Base-by-base conservation (phyloP, 2,329 filamentous ascomycete genomes). In the Zopfia rhizophila region DNA sequence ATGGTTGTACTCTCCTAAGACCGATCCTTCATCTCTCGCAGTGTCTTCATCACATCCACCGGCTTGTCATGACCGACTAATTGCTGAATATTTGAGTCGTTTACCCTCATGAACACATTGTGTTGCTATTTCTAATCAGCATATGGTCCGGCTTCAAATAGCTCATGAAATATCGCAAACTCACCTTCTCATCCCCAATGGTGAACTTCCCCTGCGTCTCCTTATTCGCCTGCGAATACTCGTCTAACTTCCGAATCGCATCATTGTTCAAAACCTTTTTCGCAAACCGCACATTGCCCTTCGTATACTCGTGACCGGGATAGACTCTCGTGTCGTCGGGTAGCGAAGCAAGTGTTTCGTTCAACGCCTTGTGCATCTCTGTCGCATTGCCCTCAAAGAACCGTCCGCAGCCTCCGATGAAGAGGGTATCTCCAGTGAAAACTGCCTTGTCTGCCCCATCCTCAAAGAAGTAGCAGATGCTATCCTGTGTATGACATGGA, bases 281-380 rank as follows among this genome's bases (percentile, higher is more conserved):
- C 35, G 85, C 87, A 67, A 99, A 99, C 69, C 91, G 91, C 63
- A 94, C 91, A 66, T 99, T 99, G 38, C 88, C 83, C 74, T 94
- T 96, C n/a, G 94, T 99, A 76, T 99, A 99, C 72, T 97, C 94
- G 65, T 99, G 94, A 3, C 94, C 94, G 13, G 93, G 92, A 68
- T 90, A 99, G 55, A 99, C 90, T 55, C 88, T 88, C 1, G 94
- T 97, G 61, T 97, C 91, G 59, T 96, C 88, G 0, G 94, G 93
- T 44, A 99, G 76, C 5, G 83, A 75, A 2, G 84, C 90, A 31
- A 99, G 82, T 0, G 86, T 90, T 74, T 90, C 85, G 72, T 99
- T 99, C 63, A 99, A 73, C 0, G 94, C 93, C 60, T 84, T 89
- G 75, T 99, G 82, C 94, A 99, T 99, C 77, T 74, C 89, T 47